These are phyloP conservation scores for Stachybotrys chartarum DNA, from an alignment of 2,329 filamentous ascomycete genomes.

Conservation along the genomic window DNA sequence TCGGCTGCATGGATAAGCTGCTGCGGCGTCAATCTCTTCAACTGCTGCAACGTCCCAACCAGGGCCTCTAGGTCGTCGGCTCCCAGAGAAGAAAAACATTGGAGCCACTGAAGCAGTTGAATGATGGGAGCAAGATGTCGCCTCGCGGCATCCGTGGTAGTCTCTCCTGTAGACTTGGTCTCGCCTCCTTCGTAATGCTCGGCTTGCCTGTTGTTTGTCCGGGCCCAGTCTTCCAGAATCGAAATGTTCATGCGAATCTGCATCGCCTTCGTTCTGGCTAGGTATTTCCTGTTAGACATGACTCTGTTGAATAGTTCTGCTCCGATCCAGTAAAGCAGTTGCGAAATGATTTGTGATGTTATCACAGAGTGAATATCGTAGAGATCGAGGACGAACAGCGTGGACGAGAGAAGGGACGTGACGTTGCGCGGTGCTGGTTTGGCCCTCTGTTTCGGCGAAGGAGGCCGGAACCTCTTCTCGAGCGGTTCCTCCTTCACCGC, in stretches of 20 bases:
- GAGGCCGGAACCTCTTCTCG: constrained; percentile 86
- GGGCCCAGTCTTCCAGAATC: constrained; percentile 89
- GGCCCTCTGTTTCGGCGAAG: constrained; percentile 85
- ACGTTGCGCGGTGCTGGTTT: constrained; percentile 93
- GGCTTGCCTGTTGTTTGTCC: constrained; percentile 84
- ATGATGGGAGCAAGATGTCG: constrained; percentile 85
- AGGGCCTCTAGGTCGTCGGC: constrained; percentile 81
- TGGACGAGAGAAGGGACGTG: constrained; percentile 90
- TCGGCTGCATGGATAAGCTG: constrained; percentile 89
- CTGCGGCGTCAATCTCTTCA: constrained; percentile 75
- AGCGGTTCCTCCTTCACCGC: constrained; percentile 84
- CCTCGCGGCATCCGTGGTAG: constrained; percentile 75
- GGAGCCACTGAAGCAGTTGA: constrained; percentile 92
- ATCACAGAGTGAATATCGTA: constrained; percentile 99
- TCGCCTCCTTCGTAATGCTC: constrained; percentile 95
- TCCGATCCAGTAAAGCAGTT: constrained; percentile 92
- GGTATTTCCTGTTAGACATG: constrained; percentile 91
- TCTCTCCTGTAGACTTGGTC: constrained; percentile 77
- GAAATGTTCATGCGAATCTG: constrained; percentile 99
- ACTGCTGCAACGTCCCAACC: constrained; percentile 80
- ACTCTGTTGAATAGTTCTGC: constrained; percentile 96
- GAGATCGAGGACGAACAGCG: constrained; percentile 93
- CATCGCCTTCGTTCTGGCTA: constrained; percentile 97
- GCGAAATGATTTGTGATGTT: constrained; percentile 81
- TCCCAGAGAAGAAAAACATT: constrained; percentile 90